Evolutionary conservation across 1,139 yeast genomes (phyloP).

Genomic region (Geotrichum citri-aurantii): DNA sequence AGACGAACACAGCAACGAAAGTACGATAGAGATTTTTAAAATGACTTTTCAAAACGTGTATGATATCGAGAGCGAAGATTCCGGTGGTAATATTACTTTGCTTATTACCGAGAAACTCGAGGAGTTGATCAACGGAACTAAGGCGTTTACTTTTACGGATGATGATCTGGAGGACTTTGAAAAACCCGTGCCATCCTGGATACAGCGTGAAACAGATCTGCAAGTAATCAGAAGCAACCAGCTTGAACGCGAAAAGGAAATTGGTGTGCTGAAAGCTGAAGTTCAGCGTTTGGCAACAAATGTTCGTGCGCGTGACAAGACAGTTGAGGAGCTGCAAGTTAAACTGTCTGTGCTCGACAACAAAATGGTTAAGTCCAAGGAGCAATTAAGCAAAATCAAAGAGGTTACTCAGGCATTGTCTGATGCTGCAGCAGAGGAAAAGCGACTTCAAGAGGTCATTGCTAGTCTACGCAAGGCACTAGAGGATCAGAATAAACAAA

Average conservation of each 20-base stretch:
- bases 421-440: constrained; percentile 28
- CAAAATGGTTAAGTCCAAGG: constrained; percentile 39
- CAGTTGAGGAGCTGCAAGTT: constrained; percentile 42
- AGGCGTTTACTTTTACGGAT: background rate
- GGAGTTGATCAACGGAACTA: background rate
- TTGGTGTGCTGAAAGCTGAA: constrained; percentile 25
- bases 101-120: constrained; percentile 7
- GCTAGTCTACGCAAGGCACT: constrained; percentile 23
- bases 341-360: constrained; percentile 43
- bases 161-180: background rate
- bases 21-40: constrained; percentile 8
- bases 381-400: constrained; percentile 34
- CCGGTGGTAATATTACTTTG: constrained; percentile 6
- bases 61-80: constrained; percentile 1
- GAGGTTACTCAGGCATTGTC: constrained; percentile 31
- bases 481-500: constrained; percentile 35
- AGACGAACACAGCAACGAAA: constrained; percentile 1
- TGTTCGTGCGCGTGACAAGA: constrained; percentile 35
- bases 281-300: constrained; percentile 25
- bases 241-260: constrained; percentile 22
- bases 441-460: constrained; percentile 25
- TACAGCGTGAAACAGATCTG: constrained; percentile 19
- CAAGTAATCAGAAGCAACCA: constrained; percentile 21
- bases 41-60: constrained; percentile 5
- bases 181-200: constrained; percentile 26